Evolutionary conservation across 2,329 filamentous ascomycete species (phyloP).

Genomic region (Colletotrichum limetticola): DNA sequence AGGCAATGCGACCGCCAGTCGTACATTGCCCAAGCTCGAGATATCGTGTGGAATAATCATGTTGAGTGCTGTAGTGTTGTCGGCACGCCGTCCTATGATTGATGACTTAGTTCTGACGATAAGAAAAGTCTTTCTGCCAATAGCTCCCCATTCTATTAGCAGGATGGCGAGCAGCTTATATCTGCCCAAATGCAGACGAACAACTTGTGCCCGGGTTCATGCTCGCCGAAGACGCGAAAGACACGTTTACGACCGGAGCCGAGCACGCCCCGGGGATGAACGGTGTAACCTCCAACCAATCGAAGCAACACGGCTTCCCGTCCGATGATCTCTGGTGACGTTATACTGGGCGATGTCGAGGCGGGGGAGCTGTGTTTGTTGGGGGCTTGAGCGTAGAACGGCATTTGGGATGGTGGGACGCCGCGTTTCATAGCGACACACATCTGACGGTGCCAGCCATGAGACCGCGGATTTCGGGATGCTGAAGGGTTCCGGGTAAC

Average conservation of each 20-base stretch:
- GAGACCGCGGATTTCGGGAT: constrained; percentile 18
- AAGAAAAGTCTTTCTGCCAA: not conserved
- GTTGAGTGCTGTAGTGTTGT: not conserved
- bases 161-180: not conserved
- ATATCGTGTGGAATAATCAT: constrained; percentile 28
- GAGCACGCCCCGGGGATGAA: not conserved
- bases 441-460: not conserved
- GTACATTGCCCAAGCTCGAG: constrained; percentile 4
- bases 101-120: not conserved
- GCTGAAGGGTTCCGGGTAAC: not conserved
- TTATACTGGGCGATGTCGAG: not conserved
- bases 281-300: constrained; percentile 16
- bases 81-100: not conserved
- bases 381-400: constrained; percentile 18
- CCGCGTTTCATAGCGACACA: constrained; percentile 16
- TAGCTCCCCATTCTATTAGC: not conserved
- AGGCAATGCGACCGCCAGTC: constrained; percentile 21
- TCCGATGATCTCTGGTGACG: not conserved
- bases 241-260: constrained; percentile 1
- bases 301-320: not conserved
- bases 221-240: constrained; percentile 5
- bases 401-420: constrained; percentile 24
- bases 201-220: constrained; percentile 10
- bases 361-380: not conserved
- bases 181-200: not conserved